These are phyloP conservation scores for Cladophialophora exuberans DNA, from an alignment of 2,329 filamentous ascomycete species.

Conservation along the genomic window DNA sequence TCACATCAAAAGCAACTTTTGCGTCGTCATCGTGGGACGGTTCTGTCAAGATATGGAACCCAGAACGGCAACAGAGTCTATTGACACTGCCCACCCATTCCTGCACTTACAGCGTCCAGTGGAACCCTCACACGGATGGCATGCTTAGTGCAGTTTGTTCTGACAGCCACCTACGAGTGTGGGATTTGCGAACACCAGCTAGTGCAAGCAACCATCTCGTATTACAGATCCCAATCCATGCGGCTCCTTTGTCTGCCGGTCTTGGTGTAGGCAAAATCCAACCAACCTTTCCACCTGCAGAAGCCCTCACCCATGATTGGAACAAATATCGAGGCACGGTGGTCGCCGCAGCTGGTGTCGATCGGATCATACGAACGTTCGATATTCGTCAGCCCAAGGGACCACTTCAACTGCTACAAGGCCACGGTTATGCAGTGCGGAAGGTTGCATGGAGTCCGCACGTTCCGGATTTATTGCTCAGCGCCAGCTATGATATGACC, in stretches of 20 bases:
- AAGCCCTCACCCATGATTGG: slow-evolving; percentile 96
- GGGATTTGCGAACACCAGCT: slow-evolving; percentile 85
- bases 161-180: slow-evolving; percentile 86
- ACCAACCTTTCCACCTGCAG: slow-evolving; percentile 64
- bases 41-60: slow-evolving; percentile 94
- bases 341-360: slow-evolving; percentile 86
- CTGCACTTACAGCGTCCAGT: slow-evolving; percentile 92
- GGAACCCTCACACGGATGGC: slow-evolving; percentile 83
- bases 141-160: slow-evolving; percentile 85
- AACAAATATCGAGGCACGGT: slow-evolving; percentile 92
- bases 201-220: slow-evolving; percentile 87
- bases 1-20: slow-evolving; percentile 87
- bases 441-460: slow-evolving; percentile 91
- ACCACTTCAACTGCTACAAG: slow-evolving; percentile 72
- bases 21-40: slow-evolving; percentile 94
- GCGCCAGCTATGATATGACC: slow-evolving; percentile 97
- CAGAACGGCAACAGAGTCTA: slow-evolving; percentile 71
- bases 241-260: slow-evolving; percentile 41
- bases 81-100: slow-evolving; percentile 86
- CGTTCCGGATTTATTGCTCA: slow-evolving; percentile 82
- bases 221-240: slow-evolving; percentile 80
- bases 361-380: slow-evolving; percentile 83
- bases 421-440: slow-evolving; percentile 89
- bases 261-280: slow-evolving; percentile 33
- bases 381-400: slow-evolving; percentile 81